These are phyloP conservation scores for Phlebiopsis flavidoalba DNA, from an alignment of 768 basidiomycete genomes.

Conservation along the genomic window DNA sequence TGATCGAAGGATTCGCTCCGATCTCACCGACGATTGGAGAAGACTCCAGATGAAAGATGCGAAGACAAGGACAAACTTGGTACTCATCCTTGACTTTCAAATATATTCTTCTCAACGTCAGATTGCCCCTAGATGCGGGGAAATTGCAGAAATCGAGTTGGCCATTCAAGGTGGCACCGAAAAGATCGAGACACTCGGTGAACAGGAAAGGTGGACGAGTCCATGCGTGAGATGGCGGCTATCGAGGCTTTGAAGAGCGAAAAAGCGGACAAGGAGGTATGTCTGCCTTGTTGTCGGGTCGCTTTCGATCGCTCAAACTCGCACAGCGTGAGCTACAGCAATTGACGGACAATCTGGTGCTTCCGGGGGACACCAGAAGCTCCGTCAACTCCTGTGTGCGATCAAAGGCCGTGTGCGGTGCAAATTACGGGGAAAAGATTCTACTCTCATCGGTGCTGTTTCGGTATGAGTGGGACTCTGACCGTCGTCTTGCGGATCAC, in stretches of 20 bases:
- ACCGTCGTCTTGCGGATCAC: slow-evolving; percentile 97
- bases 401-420: slow-evolving; percentile 99
- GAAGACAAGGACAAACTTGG: slow-evolving; percentile 95
- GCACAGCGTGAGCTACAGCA: slow-evolving; percentile 86
- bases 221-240: slow-evolving; percentile 95
- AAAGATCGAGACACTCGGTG: slow-evolving; percentile 94
- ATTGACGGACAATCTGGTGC: slow-evolving; percentile 96
- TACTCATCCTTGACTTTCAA: slow-evolving; percentile 21
- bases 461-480: slow-evolving; percentile 98
- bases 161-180: slow-evolving; percentile 98
- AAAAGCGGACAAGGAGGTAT: slow-evolving; percentile 91
- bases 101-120: not conserved
- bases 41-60: slow-evolving; percentile 99
- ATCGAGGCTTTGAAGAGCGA: slow-evolving; percentile 97
- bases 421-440: no score
- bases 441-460: no score
- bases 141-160: slow-evolving; percentile 98
- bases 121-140: slow-evolving; percentile 71
- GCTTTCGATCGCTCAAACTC: not conserved
- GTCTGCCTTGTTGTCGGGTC: slow-evolving; percentile 14
- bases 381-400: slow-evolving; percentile 99
- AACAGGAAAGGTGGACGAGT: slow-evolving; percentile 99
- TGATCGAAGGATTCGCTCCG: slow-evolving; percentile 90
- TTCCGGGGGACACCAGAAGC: slow-evolving; percentile 97
- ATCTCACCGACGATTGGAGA: slow-evolving; percentile 94